phyloP scores from a whole-genome alignment of 176 grass and related monocot genomes.

The Aegilops umbellulata region DNA sequence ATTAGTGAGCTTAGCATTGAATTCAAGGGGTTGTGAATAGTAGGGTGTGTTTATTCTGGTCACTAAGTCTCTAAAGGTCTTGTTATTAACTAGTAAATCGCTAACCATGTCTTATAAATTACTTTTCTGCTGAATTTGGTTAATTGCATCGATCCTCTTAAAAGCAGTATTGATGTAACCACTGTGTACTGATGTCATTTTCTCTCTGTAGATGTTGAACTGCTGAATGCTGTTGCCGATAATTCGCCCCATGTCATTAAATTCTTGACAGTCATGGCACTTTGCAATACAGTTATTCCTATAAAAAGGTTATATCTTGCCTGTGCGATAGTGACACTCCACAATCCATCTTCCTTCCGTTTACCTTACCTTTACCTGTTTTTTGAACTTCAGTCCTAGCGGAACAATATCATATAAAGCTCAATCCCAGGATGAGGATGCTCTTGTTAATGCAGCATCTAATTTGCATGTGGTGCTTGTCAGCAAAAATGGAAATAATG shows the following conservation, averaged over 20 bases:
- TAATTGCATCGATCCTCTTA: conserved; percentile 10
- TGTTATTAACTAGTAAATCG: neutral
- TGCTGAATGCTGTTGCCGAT: conserved; percentile 84
- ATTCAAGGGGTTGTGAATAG: neutral
- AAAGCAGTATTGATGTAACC: neutral
- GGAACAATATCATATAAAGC: conserved; percentile 87
- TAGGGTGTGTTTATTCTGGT: neutral
- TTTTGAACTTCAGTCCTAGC: conserved; percentile 50
- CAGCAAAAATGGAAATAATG: conserved; percentile 67
- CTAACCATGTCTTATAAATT: neutral
- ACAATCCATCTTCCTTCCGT: neutral
- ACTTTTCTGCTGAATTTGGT: neutral
- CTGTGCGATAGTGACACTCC: neutral
- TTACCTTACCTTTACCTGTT: conserved; percentile 5
- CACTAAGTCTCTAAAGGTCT: neutral
- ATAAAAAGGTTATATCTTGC: conserved; percentile 68
- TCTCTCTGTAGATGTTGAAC: conserved; percentile 70
- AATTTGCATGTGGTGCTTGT: conserved; percentile 87
- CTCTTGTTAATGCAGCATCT: conserved; percentile 89
- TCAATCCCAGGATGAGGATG: conserved; percentile 99
- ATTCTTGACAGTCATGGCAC: conserved; percentile 85
- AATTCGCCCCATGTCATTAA: conserved; percentile 68
- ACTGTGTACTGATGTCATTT: conserved; percentile 29
- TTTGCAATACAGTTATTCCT: conserved; percentile 96
- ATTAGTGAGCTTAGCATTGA: neutral